Evolutionary conservation across 306 rosid species (phyloP), one percentile per base, ranked within the genome.

Genomic region (Acacia crassicarpa): DNA sequence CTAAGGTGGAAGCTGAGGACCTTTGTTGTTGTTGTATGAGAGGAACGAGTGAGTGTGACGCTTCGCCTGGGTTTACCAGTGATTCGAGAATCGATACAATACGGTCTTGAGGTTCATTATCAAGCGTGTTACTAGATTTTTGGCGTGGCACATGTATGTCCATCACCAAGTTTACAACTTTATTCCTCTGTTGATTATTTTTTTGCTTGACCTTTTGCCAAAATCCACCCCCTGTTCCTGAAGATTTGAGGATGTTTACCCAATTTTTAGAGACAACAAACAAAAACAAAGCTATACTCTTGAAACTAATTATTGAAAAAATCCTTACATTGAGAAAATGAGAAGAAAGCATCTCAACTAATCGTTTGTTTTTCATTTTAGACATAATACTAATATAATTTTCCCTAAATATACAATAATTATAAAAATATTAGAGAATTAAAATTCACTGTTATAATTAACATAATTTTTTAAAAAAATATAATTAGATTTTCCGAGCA

Each of bases 1-100:
- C 89, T 84, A 86, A 84, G 70, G 74, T 12, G 43, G 74, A 43
- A 69, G 89, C 59, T 85, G 71, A 69, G 82, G 13, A 66, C 9
- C 16, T 19, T 51, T 16, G 44, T 6, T 56, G 27, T 59, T 53
- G 41, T 38, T 44, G 82, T 72, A 77, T 62, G 79, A 53, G 82
- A 78, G 78, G 45, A 79, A 83, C 80, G 35, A 48, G 84, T 7
- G 76, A 80, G 67, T 40, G 89, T 66, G 83, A 80, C 78, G 84
- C 80, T 80, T 65, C 59, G 49, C 82, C 78, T 79, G 84, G 66
- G 80, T 38, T 65, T 43, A 69, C 77, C 80, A 81, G 75, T 74
- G 67, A 63, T 44, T 65, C 58, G 45, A 74, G 67, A 63, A 32
- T 65, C 77, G 59, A 74, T 49, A 15, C 41, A 76, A 59, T 76